A percentile compares a stretch with the other conserved stretches of the same genome.
phyloP scores from a whole-genome alignment of 2,329 filamentous ascomycete genomes.

The Nakataea oryzae region DNA sequence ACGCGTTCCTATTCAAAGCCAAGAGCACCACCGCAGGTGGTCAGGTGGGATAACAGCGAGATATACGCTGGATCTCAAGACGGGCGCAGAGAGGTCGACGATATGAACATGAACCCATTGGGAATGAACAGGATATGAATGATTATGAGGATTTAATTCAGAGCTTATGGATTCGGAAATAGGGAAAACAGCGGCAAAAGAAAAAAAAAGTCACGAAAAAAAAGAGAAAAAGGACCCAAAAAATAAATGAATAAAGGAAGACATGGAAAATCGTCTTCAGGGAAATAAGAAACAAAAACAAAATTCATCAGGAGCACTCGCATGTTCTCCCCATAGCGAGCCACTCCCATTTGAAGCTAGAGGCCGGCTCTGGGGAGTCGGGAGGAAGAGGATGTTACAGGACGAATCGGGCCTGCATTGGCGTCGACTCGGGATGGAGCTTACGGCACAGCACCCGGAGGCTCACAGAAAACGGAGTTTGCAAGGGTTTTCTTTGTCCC shows the following conservation, averaged over 20 bases:
- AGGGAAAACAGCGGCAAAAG: no score
- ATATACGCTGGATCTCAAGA: slow-evolving; percentile 23
- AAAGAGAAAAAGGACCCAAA: not conserved
- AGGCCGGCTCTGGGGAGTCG: not conserved
- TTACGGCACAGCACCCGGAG: not conserved
- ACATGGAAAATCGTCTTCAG: not conserved
- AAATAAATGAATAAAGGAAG: not conserved
- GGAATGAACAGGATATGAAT: slow-evolving; percentile 44
- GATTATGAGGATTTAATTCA: not conserved
- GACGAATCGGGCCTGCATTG: not conserved
- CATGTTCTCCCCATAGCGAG: not conserved
- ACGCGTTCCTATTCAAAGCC: slow-evolving; percentile 46
- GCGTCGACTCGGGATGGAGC: not conserved
- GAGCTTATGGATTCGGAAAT: not conserved
- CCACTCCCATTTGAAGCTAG: not conserved
- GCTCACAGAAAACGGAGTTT: not conserved
- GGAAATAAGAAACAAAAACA: not conserved
- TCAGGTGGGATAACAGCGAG: slow-evolving; percentile 32
- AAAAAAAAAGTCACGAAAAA: not conserved
- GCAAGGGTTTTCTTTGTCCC: not conserved
- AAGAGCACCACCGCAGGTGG: slow-evolving; percentile 25
- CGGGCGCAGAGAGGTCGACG: slow-evolving; percentile 9
- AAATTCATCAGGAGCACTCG: not conserved
- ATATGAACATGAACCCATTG: slow-evolving; percentile 40
- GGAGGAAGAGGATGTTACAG: not conserved